phyloP scores from a whole-genome alignment of 371 early-diverging fungal genomes.

The Gilbertella persicaria region DNA sequence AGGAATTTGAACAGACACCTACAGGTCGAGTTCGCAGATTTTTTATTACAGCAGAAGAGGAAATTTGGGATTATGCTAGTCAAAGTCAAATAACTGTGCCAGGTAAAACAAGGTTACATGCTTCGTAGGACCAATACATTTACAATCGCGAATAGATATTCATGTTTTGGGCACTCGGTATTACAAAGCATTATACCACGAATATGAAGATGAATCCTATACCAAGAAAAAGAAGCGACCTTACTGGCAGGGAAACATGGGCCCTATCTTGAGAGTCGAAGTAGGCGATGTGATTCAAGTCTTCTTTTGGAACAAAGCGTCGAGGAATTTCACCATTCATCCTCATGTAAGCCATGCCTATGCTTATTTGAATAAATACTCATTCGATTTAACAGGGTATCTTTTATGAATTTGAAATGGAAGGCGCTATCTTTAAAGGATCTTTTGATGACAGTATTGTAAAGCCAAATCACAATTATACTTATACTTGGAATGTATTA shows the following conservation, averaged over 20 bases:
- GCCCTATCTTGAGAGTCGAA: slow-evolving; percentile 52
- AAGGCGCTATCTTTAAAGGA: slow-evolving; percentile 51
- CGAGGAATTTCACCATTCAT: slow-evolving; percentile 45
- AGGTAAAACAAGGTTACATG: slow-evolving; percentile 21
- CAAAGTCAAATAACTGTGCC: slow-evolving; percentile 5
- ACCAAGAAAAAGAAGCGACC: slow-evolving; percentile 17
- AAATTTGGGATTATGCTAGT: slow-evolving; percentile 50
- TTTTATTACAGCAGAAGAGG: slow-evolving; percentile 53
- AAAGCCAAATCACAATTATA: slow-evolving; percentile 36
- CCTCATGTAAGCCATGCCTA: slow-evolving; percentile 40
- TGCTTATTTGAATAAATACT: neutral
- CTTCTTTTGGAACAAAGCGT: slow-evolving; percentile 47
- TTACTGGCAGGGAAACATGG: slow-evolving; percentile 52
- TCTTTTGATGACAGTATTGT: slow-evolving; percentile 30
- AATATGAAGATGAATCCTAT: slow-evolving; percentile 49
- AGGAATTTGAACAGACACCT: slow-evolving; percentile 29
- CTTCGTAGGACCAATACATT: neutral
- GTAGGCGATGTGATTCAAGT: slow-evolving; percentile 50
- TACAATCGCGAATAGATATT: slow-evolving; percentile 9
- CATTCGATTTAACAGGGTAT: slow-evolving; percentile 32
- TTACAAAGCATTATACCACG: slow-evolving; percentile 48
- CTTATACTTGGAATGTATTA: slow-evolving; percentile 49
- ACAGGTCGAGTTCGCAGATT: slow-evolving; percentile 31
- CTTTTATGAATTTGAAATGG: slow-evolving; percentile 51
- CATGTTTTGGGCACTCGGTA: slow-evolving; percentile 42